Percentiles rank a stretch among this genome's conserved stretches.
phyloP scores from a whole-genome alignment of 2,329 filamentous ascomycete species.

The Fusarium floridanum region DNA sequence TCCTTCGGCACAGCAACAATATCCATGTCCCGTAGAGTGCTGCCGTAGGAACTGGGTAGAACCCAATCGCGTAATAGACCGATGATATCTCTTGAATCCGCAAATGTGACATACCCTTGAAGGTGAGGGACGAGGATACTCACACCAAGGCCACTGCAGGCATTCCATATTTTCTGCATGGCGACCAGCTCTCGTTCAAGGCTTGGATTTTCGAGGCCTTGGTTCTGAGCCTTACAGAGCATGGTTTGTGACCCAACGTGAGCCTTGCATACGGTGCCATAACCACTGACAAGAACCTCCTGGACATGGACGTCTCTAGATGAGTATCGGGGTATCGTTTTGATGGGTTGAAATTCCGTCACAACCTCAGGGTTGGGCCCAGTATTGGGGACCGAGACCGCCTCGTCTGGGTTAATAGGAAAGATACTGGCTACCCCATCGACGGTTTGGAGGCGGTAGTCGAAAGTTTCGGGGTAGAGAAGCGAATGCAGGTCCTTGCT shows the following conservation, averaged over 20 bases:
- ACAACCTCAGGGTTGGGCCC: neutral
- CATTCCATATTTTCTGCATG: neutral
- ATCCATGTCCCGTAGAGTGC: neutral
- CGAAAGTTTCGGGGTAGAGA: neutral
- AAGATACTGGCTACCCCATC: neutral
- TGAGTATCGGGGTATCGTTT: neutral
- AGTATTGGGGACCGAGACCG: neutral
- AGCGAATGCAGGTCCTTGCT: neutral
- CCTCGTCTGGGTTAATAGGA: neutral
- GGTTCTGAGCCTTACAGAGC: neutral
- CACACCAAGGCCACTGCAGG: rapidly evolving
- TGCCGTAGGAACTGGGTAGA: neutral
- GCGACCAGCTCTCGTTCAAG: neutral
- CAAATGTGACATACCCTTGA: neutral
- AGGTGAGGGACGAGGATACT: neutral
- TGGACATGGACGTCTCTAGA: neutral
- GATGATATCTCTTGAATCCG: neutral
- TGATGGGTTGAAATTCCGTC: neutral
- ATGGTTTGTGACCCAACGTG: neutral
- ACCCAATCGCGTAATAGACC: neutral
- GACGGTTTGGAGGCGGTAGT: neutral
- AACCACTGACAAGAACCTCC: neutral
- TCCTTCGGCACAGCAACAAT: neutral
- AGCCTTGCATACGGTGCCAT: neutral
- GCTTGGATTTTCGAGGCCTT: neutral